Conservation (phyloP, 805 yeast species). For the Saturnispora dispora region DNA sequence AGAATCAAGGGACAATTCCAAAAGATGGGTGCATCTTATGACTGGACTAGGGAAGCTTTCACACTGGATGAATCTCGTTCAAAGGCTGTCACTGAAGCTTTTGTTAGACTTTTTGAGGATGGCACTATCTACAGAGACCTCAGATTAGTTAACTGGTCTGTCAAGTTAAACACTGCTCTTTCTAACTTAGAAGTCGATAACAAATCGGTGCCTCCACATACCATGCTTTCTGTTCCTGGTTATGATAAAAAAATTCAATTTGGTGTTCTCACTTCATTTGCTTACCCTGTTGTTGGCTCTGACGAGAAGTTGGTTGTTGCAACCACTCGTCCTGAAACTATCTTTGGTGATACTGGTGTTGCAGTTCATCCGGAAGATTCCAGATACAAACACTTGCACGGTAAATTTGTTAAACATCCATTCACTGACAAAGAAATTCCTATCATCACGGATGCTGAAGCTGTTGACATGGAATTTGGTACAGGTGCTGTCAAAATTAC, state of each 20-base stretch:
- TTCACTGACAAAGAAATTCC: constrained; percentile 80
- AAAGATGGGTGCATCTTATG: constrained; percentile 92
- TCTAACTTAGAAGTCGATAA: constrained; percentile 95
- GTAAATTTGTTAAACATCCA: constrained; percentile 86
- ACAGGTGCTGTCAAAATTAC: constrained; percentile 99
- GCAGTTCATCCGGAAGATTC: constrained; percentile 96
- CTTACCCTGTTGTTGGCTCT: constrained; percentile 77
- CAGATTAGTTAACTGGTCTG: constrained; percentile 94
- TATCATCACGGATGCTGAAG: constrained; percentile 79
- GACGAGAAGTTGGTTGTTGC: constrained; percentile 88
- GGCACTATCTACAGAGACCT: constrained; percentile 92
- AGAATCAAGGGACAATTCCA: constrained; percentile 79
- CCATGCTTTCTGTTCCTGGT: constrained; percentile 76
- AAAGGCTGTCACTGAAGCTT: constrained; percentile 81
- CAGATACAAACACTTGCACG: constrained; percentile 90
- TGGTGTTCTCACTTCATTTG: constrained; percentile 94
- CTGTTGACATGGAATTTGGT: constrained; percentile 99
- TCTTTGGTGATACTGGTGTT: constrained; percentile 96
- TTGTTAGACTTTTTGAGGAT: constrained; percentile 85
- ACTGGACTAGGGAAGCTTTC: constrained; percentile 92
- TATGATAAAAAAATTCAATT: constrained; percentile 87
- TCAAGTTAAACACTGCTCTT: constrained; percentile 85
- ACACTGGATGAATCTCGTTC: constrained; percentile 75
- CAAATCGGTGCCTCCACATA: constrained; percentile 77
- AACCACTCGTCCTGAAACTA: constrained; percentile 97